A percentile compares a stretch with the other conserved stretches of the same genome.
phyloP scores from a whole-genome alignment of 306 rosid genomes.

The Pterocarpus santalinus region DNA sequence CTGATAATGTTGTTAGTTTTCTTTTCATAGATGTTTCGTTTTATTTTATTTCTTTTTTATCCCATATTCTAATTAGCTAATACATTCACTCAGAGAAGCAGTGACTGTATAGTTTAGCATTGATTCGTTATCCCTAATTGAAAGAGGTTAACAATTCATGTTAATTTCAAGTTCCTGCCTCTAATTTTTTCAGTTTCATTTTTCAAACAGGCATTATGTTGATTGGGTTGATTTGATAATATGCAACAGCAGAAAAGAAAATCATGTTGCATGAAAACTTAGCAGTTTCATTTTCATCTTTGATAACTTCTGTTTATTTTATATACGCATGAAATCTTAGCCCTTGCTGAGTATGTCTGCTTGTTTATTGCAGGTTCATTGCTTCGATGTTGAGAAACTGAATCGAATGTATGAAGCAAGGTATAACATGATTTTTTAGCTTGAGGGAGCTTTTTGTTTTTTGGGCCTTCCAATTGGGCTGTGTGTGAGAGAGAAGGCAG shows the following conservation, averaged over 20 bases:
- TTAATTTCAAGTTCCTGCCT: conserved; percentile 18
- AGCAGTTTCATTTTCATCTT: neutral
- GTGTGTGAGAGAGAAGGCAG: neutral
- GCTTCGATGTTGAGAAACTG: conserved; percentile 76
- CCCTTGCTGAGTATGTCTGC: conserved; percentile 33
- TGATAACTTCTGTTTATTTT: neutral
- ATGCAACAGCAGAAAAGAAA: neutral
- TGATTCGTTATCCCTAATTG: conserved; percentile 30
- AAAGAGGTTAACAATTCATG: conserved; percentile 19
- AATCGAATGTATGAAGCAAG: conserved; percentile 93
- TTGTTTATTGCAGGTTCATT: conserved; percentile 70
- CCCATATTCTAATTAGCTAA: conserved; percentile 10
- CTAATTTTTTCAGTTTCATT: neutral
- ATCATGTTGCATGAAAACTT: conserved; percentile 1
- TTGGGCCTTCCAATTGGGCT: neutral
- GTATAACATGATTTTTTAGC: conserved; percentile 47
- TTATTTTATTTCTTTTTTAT: neutral
- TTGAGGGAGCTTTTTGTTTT: neutral
- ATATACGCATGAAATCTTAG: neutral
- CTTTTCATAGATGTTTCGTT: conserved; percentile 2
- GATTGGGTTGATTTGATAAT: conserved; percentile 3
- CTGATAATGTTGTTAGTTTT: neutral
- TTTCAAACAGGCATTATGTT: conserved; percentile 11
- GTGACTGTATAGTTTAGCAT: conserved; percentile 3
- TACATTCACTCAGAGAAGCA: neutral